Base-by-base conservation (phyloP, 106 monocot genomes). In the Amphibolis antarctica region DNA sequence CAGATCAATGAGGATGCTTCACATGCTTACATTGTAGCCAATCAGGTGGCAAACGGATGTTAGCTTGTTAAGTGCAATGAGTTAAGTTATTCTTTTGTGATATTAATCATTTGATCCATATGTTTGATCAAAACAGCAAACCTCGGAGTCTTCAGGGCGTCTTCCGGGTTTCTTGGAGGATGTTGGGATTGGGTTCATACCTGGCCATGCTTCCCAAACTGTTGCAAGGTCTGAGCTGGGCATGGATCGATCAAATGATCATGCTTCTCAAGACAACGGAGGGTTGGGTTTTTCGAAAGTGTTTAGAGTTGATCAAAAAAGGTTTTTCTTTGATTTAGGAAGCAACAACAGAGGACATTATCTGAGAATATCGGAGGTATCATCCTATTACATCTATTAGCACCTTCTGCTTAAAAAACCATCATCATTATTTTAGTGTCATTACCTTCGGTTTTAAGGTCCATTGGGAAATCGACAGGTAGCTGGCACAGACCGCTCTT, bases 321-420 rank as follows among this genome's bases (percentile, higher is more conserved):
- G 81, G 66, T 88, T 93, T 60, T 93, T 88, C 78, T 88, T 93
- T 71, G 85, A 93, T 73, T 60, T 85, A 46, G 88, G 85, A 17
- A 92, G 80, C 74, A 85, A 92, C 44, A 92, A 74, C 17, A 82
- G 85, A 50, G 92, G 85, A 0, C 85, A 92, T 81, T 92, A 77
- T 64, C 61, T 88, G 71, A 78, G 74, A 65, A 88, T 93, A 61
- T 93, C 88, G 5, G 85, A 88, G 88, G 93, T 83, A 83, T 23
- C 3, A 29, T 4, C 1, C 1, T 0, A 28, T 23, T 3, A 17
- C 12, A 4, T 13, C 25, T 46, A 15, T 64, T 27, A 20, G 27
- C 23, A 7, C 64, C 5, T 47, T 30, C 1, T 44, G 12, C 21
- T 44, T 62, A 36, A 36, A 36, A 36, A 36, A 36, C 7, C 36